Evolutionary conservation across 148 eudicot genomes (phyloP), one percentile per base, ranked within the genome.

Genomic region (Oxyria digyna): DNA sequence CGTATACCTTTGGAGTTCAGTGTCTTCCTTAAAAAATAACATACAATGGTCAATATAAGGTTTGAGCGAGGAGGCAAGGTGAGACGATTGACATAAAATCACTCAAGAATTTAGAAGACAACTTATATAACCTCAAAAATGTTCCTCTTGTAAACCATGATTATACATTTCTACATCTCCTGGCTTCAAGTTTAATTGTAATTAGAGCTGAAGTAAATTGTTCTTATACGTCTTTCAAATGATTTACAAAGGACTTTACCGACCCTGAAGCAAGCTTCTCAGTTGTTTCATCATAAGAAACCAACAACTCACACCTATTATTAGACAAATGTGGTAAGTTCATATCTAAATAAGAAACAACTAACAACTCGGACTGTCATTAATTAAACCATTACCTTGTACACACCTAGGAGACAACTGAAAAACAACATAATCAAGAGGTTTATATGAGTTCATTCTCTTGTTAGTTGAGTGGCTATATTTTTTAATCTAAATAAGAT

Each of bases 71-170:
- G 18, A 68, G 54, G 55, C 1, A 17, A 18, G 33, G 38, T 35
- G 6, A 54, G 4, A 42, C 13, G 42, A 18, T 18, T 20, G 26
- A 23, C 21, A 8, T 71, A 69, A 43, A 24, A 55, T 50, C 18
- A 62, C 23, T 54, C 37, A 42, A 35, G 57, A 38, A 65, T 62
- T 57, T 38, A 62, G 66, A 42, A 35, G 63, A 55, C 29, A 55
- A 13, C n/a, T 27, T 59, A 17, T 26, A 73, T 32, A 69, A 95
- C 99, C 97, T 88, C 84, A 91, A 96, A 59, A 95, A 78, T 43
- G 99, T 95, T 67, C 96, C 97, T 78, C 88, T 95, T 5, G 97
- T 88, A 78, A 95, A 95, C 99, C 99, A 95, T 33, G 83, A 57
- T 65, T 88, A 83, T 23, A 81, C 84, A 73, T 80, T 76, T 75